These are phyloP conservation scores for Tremellales sp. DNA, from an alignment of 1,284 basidiomycete species.

Conservation along the genomic window DNA sequence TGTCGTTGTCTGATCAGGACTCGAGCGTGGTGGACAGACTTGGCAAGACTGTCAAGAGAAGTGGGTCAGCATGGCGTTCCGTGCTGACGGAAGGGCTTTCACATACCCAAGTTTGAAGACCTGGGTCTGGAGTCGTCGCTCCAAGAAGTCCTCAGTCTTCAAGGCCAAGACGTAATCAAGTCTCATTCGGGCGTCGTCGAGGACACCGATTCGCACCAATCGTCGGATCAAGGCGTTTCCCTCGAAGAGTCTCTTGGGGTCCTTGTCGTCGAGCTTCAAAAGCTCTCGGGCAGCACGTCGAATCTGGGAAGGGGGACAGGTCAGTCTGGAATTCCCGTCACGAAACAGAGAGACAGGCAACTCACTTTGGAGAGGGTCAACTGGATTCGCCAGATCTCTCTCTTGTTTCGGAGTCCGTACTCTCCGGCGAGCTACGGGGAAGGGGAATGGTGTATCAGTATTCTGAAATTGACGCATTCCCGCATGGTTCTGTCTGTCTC, in stretches of 20 bases:
- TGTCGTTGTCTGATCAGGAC: conserved; percentile 91
- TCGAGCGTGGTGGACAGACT: conserved; percentile 98
- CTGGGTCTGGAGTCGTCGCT: conserved; percentile 97
- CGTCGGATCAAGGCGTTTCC: conserved; percentile 96
- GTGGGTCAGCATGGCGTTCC: background rate
- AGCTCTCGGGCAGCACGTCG: conserved; percentile 99
- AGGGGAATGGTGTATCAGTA: background rate
- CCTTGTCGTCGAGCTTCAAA: conserved; percentile 99
- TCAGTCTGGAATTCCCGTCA: background rate
- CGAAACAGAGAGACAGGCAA: background rate
- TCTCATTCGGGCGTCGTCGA: conserved; percentile 98
- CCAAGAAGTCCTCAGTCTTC: conserved; percentile 99
- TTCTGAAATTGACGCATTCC: background rate
- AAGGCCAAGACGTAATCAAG: conserved; percentile 99
- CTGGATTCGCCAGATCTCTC: conserved; percentile 99
- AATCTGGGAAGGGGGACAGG: conserved; percentile 54
- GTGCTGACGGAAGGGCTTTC: background rate
- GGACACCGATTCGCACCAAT: conserved; percentile 98
- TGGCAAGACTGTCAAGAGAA: conserved; percentile 67
- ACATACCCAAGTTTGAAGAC: conserved; percentile 82
- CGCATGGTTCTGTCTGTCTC: background rate
- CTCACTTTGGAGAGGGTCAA: conserved; percentile 83
- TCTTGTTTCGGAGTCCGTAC: conserved; percentile 99
- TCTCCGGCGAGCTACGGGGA: conserved; percentile 95
- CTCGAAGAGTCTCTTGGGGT: conserved; percentile 99